Evolutionary conservation across 1,139 yeast species (phyloP), one percentile per base, ranked within the genome.

Genomic region (Debaryomycetaceae sp.): DNA sequence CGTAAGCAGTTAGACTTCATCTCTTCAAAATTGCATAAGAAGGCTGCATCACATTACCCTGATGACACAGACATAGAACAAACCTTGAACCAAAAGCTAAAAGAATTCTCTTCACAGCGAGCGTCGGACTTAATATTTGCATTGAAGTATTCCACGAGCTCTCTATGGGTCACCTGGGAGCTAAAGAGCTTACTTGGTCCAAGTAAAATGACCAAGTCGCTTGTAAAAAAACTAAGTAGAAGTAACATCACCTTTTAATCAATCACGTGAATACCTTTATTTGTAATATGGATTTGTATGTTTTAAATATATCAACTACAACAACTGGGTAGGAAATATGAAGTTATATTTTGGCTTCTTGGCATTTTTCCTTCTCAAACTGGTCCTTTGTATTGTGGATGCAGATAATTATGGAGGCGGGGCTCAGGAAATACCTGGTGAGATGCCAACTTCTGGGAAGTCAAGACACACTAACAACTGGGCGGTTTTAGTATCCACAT

Each of bases 401-500:
- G 31, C 11, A 8, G 31, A 8, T 7, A 27, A 7, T 27, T 7
- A 27, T 8, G 31, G 31, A 27, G 31, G 11, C 8, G 31, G 11
- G 11, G 43, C 51, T 7, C 47, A 54, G 5, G 60, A 58, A 4
- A 54, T 57, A 9, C 65, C 67, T 2, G 62, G 57, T 31, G 46
- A 57, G 13, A 55, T 62, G 37, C 61, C 67, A 34, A 49, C 44
- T 37, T 37, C 50, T 5, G 50, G 51, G 36, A 55, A 54, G n/a
- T 71, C 84, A 4, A 68, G 72, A 41, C 91, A 85, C 58, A 86
- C 95, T 23, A 87, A 87, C 61, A 87, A 87, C 64, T 87, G 95
- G 96, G 99, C 99, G 0, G 98, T 93, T 5, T 69, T 93, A 43
- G 97, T 93, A 31, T 90, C 97, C 4, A 91, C 99, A 1, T 90